These are phyloP conservation scores for Flaveria trinervia DNA, from an alignment of 129 eudicot genomes.

Conservation along the genomic window DNA sequence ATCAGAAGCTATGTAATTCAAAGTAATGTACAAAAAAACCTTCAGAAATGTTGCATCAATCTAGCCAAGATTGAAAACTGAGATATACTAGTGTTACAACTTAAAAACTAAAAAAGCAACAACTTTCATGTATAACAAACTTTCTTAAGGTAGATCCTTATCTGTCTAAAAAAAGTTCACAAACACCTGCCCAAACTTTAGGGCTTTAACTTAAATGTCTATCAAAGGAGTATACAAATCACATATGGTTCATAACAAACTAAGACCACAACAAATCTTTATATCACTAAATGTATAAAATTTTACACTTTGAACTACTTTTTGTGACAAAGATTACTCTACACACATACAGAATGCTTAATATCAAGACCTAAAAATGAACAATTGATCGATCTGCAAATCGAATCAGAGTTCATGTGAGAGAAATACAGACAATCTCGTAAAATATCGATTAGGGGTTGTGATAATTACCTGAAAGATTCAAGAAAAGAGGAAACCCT, in stretches of 20 bases:
- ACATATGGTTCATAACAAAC: neutral
- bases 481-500: slow-evolving; percentile 6
- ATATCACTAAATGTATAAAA: slow-evolving; percentile 6
- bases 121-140: neutral
- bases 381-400: slow-evolving; percentile 15
- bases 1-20: slow-evolving; percentile 1
- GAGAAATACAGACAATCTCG: neutral
- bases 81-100: neutral
- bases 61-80: slow-evolving; percentile 1
- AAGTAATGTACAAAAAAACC: slow-evolving; percentile 3
- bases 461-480: slow-evolving; percentile 17
- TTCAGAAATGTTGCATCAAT: slow-evolving; percentile 24
- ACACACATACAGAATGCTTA: slow-evolving; percentile 9
- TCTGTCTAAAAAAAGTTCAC: neutral
- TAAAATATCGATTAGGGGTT: neutral
- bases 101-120: neutral
- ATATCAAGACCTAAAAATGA: slow-evolving; percentile 19
- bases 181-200: slow-evolving; percentile 3
- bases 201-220: neutral
- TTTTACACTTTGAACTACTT: slow-evolving; percentile 4
- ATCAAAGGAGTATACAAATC: neutral
- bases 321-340: neutral
- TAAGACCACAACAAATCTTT: neutral
- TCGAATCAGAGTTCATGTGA: neutral
- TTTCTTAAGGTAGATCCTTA: neutral